Conservation (phyloP, 352 stramenopile species). For the Thalassiosira livingstoniorum region DNA sequence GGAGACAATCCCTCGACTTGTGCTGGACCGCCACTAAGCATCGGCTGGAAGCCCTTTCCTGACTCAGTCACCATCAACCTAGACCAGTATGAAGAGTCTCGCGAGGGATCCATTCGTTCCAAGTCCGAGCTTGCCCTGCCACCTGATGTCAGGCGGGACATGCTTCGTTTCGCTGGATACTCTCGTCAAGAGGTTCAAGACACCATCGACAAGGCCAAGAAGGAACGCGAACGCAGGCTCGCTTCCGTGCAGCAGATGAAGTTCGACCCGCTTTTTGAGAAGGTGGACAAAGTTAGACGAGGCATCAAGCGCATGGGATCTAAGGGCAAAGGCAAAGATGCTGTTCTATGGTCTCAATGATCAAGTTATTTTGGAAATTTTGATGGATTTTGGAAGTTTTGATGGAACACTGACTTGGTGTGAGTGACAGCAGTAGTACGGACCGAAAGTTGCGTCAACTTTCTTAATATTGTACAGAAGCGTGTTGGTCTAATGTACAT, state of each 20-base stretch:
- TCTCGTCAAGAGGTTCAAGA: not conserved
- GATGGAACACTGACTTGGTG: no score
- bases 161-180: slow-evolving; percentile 43
- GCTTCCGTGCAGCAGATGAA: slow-evolving; percentile 17
- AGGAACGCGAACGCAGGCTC: slow-evolving; percentile 1
- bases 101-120: slow-evolving; percentile 32
- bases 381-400: no score
- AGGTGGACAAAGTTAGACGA: slow-evolving; percentile 3
- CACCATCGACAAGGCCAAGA: not conserved
- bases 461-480: no score
- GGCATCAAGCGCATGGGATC: not conserved
- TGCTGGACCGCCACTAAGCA: slow-evolving; percentile 60
- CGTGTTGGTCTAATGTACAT: no score
- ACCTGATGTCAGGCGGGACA: slow-evolving; percentile 48
- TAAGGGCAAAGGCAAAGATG: not conserved
- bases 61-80: slow-evolving; percentile 33
- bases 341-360: no score
- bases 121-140: slow-evolving; percentile 64
- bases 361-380: no score
- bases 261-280: slow-evolving; percentile 2
- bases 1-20: slow-evolving; percentile 71
- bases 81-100: slow-evolving; percentile 60
- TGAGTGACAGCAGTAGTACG: no score
- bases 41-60: slow-evolving; percentile 64
- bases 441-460: no score